Conservation (phyloP, 176 grass and related monocot species). For the Microstegium vimineum region DNA sequence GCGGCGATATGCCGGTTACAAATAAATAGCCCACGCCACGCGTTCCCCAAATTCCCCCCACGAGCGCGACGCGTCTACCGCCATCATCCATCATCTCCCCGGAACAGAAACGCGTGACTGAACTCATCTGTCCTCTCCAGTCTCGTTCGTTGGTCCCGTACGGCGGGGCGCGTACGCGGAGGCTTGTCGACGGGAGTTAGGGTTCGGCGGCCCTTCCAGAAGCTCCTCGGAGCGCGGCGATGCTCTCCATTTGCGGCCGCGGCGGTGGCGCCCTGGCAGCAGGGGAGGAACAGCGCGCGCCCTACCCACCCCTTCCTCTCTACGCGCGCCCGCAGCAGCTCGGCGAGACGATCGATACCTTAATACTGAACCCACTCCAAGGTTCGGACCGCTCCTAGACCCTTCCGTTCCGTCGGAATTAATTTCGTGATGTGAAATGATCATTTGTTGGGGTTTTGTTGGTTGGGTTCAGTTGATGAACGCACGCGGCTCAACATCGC, state of each 20-base stretch:
- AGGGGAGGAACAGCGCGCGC: background rate
- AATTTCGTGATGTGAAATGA: background rate
- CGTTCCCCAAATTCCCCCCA: background rate
- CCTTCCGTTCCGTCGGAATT: background rate
- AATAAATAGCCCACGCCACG: too few species aligned
- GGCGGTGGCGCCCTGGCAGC: background rate
- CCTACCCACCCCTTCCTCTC: background rate
- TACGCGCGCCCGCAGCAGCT: background rate
- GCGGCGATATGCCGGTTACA: too few species aligned
- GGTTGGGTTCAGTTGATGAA: slow-evolving; percentile 24
- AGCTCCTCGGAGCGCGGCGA: background rate
- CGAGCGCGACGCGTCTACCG: background rate
- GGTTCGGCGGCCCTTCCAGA: slow-evolving; percentile 1
- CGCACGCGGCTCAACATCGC: slow-evolving; percentile 12
- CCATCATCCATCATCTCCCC: background rate
- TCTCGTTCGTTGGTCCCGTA: background rate
- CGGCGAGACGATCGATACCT: background rate
- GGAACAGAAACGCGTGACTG: background rate
- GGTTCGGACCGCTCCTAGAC: background rate
- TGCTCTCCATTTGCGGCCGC: background rate
- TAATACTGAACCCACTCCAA: background rate
- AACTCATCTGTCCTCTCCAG: background rate
- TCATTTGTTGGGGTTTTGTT: background rate
- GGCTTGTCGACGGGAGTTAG: slow-evolving; percentile 18
- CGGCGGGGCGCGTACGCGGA: background rate